Conservation (phyloP, 2,329 filamentous ascomycete species). For the Grosmannia penicillata region DNA sequence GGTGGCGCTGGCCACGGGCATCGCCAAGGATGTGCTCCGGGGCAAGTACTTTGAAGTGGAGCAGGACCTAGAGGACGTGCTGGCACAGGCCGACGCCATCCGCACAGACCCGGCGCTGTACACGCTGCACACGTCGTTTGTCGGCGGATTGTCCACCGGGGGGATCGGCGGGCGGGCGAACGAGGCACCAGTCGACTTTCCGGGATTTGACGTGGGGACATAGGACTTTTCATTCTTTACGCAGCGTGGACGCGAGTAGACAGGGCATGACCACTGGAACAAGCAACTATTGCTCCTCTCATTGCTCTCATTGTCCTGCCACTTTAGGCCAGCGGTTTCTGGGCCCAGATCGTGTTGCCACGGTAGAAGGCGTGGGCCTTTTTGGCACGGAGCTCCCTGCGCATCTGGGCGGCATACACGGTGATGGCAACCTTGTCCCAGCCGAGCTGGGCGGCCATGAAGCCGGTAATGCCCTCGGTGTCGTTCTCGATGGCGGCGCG, state of each 20-base stretch:
- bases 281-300: no score
- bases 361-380: constrained; percentile 7
- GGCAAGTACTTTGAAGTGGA: constrained; percentile 17
- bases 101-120: constrained; percentile 12
- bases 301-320: no score
- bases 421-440: constrained; percentile 9
- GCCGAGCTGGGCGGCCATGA: constrained; percentile 7
- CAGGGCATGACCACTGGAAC: no score
- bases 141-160: constrained; percentile 10
- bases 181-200: constrained; percentile 9
- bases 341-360: no score
- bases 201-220: constrained; percentile 5
- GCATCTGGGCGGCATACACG: constrained; percentile 9
- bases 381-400: constrained; percentile 7
- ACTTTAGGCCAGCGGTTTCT: no score
- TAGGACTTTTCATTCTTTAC: no score
- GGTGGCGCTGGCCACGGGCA: constrained; percentile 16
- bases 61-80: constrained; percentile 17
- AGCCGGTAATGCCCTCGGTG: constrained; percentile 8
- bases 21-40: constrained; percentile 14
- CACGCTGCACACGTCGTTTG: constrained; percentile 14
- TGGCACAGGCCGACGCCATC: constrained; percentile 12
- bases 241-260: no score
- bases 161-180: constrained; percentile 2
- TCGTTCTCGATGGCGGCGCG: constrained; percentile 6